A percentile compares a stretch with the other conserved stretches of the same genome.
Conservation (phyloP, 371 early-diverging fungal species). For the Nosema muscidifuracis region DNA sequence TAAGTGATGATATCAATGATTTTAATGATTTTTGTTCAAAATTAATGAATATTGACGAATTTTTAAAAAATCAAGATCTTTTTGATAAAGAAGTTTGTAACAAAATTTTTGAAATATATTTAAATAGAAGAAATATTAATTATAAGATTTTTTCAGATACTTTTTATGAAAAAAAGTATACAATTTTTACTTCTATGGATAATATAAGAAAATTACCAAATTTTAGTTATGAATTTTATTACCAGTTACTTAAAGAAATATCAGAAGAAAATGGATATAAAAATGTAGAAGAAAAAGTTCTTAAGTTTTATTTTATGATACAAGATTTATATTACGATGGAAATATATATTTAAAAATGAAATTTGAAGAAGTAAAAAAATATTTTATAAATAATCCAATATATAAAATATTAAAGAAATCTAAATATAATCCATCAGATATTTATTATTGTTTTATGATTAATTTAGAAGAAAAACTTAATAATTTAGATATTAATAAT, state of each 20-base stretch:
- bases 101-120: neutral
- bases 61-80: no score
- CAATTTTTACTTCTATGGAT: no score
- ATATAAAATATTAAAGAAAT: neutral
- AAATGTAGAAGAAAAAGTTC: neutral
- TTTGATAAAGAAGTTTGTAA: no score
- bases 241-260: neutral
- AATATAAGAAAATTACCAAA: no score
- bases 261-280: neutral
- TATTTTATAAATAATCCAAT: conserved; percentile 3
- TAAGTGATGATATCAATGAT: neutral
- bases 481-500: neutral
- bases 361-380: conserved; percentile 16
- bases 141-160: neutral
- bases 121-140: neutral
- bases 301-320: conserved; percentile 2
- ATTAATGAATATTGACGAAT: no score
- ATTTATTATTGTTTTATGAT: conserved; percentile 22
- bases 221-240: neutral
- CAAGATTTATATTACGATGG: neutral
- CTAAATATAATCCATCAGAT: neutral
- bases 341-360: conserved; percentile 20
- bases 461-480: conserved; percentile 12
- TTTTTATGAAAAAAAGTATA: no score
- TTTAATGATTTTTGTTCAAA: neutral